Evolutionary conservation across 2,329 filamentous ascomycete species (phyloP), one percentile per base, ranked within the genome.

Genomic region (Apiospora kogelbergensis): DNA sequence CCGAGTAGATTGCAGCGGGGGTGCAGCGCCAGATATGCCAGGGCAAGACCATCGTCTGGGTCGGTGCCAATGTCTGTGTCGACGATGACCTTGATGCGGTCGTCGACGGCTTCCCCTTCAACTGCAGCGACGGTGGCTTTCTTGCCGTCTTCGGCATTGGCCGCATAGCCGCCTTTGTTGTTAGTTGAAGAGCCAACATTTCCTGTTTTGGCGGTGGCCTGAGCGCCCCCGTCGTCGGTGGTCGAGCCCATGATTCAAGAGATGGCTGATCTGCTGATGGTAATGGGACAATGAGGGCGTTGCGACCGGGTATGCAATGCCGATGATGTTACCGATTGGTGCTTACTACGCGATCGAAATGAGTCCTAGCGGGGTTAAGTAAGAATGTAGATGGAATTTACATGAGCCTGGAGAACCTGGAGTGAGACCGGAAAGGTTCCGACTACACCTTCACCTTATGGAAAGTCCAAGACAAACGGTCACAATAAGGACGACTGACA

Each of bases 61-160:
- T 70, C 68, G 24, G 66, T 70, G 63, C 68, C 68, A 63, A 70
- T 70, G 48, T 70, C 68, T 40, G 68, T 70, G 57, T 70, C 68
- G 41, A 70, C 68, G 22, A 70, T 57, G 33, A 70, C 68, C 30
- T 70, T 70, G 66, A 63, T 70, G 68, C 66, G 66, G 30, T 65
- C 41, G 53, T 60, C 53, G n/a, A 46, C 44, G 6, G 20, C 24
- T 3, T n/a, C 9, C 7, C 2, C 11, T 3, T 24, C 44, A 24
- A 3, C n/a, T 24, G 44, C 4, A 4, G 11, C 9, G 48, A 57
- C 15, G 48, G 13, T 53, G 48, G 13, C 26, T 57, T 57, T 57
- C 24, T 57, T 30, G 48, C 24, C 48, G 5, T n/a, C n/a, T n/a
- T n/a, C n/a, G n/a, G n/a, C n/a, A n/a, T n/a, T n/a, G n/a, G n/a